Evolutionary conservation across 192 early-diverging fungal genomes (phyloP), one percentile per base, ranked within the genome.

Genomic region (Coemansia sp.): DNA sequence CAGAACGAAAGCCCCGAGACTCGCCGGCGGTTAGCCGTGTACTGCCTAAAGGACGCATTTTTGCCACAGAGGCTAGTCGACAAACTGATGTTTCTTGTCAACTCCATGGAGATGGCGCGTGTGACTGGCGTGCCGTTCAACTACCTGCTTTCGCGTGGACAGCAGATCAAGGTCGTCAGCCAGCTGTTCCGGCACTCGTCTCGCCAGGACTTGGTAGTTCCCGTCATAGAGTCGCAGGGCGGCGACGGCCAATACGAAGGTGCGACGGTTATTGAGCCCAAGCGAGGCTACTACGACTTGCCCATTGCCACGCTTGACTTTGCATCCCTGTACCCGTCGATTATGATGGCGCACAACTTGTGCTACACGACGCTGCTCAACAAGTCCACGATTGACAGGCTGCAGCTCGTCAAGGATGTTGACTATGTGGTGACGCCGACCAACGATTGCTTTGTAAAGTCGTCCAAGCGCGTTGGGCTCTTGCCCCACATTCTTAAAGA

Each of bases 281-380:
- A 85, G 56, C 91, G 87, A 60, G 97, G 95, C 8, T 99, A 89
- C 60, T 98, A 98, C 65, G 90, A 95, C 65, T 72, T 87, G n/a
- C 95, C 94, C 2, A 97, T 99, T 74, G 92, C 97, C 8, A 98
- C 95, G 1, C 87, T 99, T 29, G 97, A 99, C 87, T 99, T 99
- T 72, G 92, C 89, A 0, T 97, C 95, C 3, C 85, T 98, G 65
- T 98, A 98, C 70, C 97, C 97, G 15, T 95, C 94, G 8, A 99
- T 99, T 61, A 99, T 99, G 93, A 97, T 97, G 88, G 95, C 93
- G 22, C 97, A 96, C 79, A 99, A 99, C 65, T 83, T 99, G 22
- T 99, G 97, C 75, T 99, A 99, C 72, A 93, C 93, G 0, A 96
- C 97, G 0, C 82, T 93, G 39, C 62, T 93, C 35, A 85, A 72